phyloP scores from a whole-genome alignment of 768 basidiomycete species.

The Porphyrellus cyaneotinctus region DNA sequence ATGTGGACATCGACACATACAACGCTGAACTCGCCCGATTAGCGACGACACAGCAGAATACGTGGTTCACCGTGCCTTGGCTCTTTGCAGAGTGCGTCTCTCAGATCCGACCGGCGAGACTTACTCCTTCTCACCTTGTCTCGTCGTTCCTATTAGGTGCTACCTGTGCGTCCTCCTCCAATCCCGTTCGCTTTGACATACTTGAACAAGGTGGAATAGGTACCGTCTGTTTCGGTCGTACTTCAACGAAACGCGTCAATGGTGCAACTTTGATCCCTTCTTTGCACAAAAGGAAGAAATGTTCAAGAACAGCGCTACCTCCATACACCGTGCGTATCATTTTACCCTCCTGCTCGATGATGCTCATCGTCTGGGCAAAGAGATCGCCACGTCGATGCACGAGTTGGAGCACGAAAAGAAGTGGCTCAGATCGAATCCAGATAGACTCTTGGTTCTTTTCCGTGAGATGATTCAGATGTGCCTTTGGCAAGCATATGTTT shows the following conservation, averaged over 20 bases:
- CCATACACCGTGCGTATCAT: slow-evolving; percentile 65
- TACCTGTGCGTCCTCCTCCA: slow-evolving; percentile 52
- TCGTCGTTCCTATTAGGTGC: slow-evolving; percentile 42
- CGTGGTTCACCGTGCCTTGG: slow-evolving; percentile 95
- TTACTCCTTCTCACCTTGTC: neutral
- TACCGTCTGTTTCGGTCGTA: slow-evolving; percentile 80
- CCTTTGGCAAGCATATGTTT: slow-evolving; percentile 48
- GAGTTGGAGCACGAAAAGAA: slow-evolving; percentile 53
- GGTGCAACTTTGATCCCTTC: slow-evolving; percentile 84
- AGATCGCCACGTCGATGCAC: slow-evolving; percentile 69
- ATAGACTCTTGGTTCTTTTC: slow-evolving; percentile 62
- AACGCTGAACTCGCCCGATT: slow-evolving; percentile 66
- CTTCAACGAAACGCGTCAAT: slow-evolving; percentile 63
- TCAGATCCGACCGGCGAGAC: neutral
- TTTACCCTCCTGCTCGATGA: neutral
- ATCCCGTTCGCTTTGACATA: neutral
- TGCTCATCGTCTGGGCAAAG: slow-evolving; percentile 36
- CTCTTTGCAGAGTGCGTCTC: slow-evolving; percentile 84
- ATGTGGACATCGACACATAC: slow-evolving; percentile 64
- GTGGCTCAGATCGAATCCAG: slow-evolving; percentile 41
- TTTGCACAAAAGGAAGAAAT: slow-evolving; percentile 71
- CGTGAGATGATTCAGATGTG: slow-evolving; percentile 89
- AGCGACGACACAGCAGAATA: slow-evolving; percentile 44
- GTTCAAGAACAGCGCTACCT: slow-evolving; percentile 72
- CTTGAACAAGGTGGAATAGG: slow-evolving; percentile 35